Evolutionary conservation across 2,329 filamentous ascomycete species (phyloP).

Genomic region (Pseudogymnoascus sp.): DNA sequence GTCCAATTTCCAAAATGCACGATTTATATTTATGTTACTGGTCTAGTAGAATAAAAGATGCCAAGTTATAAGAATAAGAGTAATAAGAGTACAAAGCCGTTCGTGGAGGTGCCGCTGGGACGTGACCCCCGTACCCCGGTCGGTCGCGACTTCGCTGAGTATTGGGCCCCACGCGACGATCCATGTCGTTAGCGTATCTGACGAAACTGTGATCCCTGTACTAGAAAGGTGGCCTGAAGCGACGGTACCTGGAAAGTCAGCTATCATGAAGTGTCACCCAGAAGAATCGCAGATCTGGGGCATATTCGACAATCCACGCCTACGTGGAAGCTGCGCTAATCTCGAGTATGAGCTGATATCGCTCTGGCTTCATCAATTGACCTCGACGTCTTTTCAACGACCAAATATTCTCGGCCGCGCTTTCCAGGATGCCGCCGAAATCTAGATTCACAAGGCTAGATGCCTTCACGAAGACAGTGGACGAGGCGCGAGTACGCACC

Average conservation of each 20-base stretch:
- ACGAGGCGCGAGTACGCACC: slow-evolving; percentile 92
- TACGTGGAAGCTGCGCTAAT: slow-evolving; percentile 2
- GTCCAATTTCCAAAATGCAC: not conserved
- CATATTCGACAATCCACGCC: slow-evolving; percentile 2
- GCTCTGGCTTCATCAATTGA: slow-evolving; percentile 1
- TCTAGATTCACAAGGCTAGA: slow-evolving; percentile 94
- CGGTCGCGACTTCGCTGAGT: not conserved
- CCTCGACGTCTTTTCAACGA: not conserved
- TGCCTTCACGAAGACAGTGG: slow-evolving; percentile 98
- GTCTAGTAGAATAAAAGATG: not conserved
- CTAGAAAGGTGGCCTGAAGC: slow-evolving; percentile 5
- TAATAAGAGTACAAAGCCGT: not conserved
- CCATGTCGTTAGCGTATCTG: slow-evolving; percentile 3
- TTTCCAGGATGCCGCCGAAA: slow-evolving; percentile 67
- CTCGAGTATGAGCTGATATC: not conserved
- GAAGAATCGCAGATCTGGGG: not conserved
- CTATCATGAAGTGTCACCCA: not conserved
- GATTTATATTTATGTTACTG: not conserved
- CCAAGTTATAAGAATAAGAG: not conserved
- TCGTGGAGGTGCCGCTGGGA: not conserved
- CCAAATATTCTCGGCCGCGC: not conserved
- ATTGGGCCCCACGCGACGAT: not conserved
- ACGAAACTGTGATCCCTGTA: slow-evolving; percentile 1
- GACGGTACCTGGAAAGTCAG: not conserved
- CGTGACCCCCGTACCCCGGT: not conserved